A percentile compares a stretch with the other conserved stretches of the same genome.
Evolutionary conservation across 2,329 filamentous ascomycete species (phyloP).

Genomic region (Neonectria faginata): DNA sequence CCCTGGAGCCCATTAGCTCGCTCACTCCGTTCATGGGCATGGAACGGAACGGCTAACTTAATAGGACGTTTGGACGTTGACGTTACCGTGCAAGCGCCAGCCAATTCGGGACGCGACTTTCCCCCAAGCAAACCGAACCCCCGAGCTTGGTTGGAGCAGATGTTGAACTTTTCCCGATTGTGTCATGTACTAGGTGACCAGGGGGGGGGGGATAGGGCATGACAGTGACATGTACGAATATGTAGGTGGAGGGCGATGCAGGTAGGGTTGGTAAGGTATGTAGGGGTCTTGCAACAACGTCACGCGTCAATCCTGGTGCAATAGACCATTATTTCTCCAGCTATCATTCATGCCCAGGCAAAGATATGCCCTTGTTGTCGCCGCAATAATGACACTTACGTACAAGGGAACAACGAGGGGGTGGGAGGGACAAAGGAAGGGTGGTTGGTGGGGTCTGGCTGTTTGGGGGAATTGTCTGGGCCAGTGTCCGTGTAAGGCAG

Average conservation of each 20-base stretch:
- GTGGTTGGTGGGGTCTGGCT: no score
- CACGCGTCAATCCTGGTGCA: conserved; percentile 4
- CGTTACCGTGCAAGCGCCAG: conserved; percentile 24
- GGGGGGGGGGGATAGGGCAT: conserved; percentile 2
- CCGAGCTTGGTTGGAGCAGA: conserved; percentile 5
- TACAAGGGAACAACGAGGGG: not conserved
- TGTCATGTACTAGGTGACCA: conserved; percentile 18
- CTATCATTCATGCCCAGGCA: conserved; percentile 3
- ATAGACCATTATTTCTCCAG: not conserved
- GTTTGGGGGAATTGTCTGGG: no score
- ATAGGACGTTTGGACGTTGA: not conserved
- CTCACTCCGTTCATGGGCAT: conserved; percentile 14
- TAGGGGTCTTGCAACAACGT: conserved; percentile 4
- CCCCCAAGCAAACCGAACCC: conserved; percentile 28
- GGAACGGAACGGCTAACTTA: not conserved
- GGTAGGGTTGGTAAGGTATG: not conserved
- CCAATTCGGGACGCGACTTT: conserved; percentile 33
- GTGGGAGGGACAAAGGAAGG: not conserved
- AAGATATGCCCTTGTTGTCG: conserved; percentile 1
- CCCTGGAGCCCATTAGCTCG: conserved; percentile 19
- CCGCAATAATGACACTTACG: not conserved
- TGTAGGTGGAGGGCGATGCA: not conserved
- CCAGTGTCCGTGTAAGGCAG: no score
- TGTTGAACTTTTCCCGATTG: conserved; percentile 30
- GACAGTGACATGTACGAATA: conserved; percentile 1